Evolutionary conservation across 495 filamentous ascomycete species (phyloP).

Genomic region (Neurospora tetrasperma): DNA sequence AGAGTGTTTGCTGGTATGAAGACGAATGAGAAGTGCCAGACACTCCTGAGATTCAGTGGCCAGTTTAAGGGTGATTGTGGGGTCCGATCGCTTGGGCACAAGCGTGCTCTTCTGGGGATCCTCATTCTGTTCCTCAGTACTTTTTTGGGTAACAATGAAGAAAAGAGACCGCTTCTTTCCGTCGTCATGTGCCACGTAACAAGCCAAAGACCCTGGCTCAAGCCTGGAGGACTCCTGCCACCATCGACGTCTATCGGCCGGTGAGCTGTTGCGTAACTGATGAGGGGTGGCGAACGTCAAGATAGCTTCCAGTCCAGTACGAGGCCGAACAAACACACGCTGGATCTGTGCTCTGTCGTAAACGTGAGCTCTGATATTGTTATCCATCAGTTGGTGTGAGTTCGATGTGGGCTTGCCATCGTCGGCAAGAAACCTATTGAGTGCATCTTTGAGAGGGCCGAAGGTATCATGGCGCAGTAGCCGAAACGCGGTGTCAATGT

Average conservation of each 20-base stretch:
- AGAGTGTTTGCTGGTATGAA: slow-evolving; percentile 3
- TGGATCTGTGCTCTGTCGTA: slow-evolving; percentile 31
- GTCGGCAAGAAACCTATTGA: slow-evolving; percentile 29
- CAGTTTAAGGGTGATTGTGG: slow-evolving; percentile 1
- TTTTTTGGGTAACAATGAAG: slow-evolving; percentile 37
- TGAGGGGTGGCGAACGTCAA: slow-evolving; percentile 44
- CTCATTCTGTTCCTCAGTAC: slow-evolving; percentile 4
- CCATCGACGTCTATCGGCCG: slow-evolving; percentile 41
- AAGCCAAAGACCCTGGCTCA: slow-evolving; percentile 46
- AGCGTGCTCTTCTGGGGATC: slow-evolving; percentile 4
- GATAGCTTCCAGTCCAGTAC: slow-evolving; percentile 40
- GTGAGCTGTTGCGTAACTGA: slow-evolving; percentile 14
- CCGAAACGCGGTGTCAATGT: slow-evolving; percentile 62
- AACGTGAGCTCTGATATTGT: slow-evolving; percentile 20
- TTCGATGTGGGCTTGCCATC: slow-evolving; percentile 5
- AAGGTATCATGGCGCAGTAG: slow-evolving; percentile 57
- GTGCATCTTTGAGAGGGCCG: slow-evolving; percentile 49
- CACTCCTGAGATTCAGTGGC: not conserved
- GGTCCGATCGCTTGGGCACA: slow-evolving; percentile 4
- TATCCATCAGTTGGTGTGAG: slow-evolving; percentile 2
- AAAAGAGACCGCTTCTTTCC: slow-evolving; percentile 34
- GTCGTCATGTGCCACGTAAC: slow-evolving; percentile 38
- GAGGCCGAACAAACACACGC: slow-evolving; percentile 30
- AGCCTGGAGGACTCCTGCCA: slow-evolving; percentile 50
- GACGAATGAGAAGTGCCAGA: not conserved